Base-by-base conservation (phyloP, 352 stramenopile species). In the Phytophthora crassamura region DNA sequence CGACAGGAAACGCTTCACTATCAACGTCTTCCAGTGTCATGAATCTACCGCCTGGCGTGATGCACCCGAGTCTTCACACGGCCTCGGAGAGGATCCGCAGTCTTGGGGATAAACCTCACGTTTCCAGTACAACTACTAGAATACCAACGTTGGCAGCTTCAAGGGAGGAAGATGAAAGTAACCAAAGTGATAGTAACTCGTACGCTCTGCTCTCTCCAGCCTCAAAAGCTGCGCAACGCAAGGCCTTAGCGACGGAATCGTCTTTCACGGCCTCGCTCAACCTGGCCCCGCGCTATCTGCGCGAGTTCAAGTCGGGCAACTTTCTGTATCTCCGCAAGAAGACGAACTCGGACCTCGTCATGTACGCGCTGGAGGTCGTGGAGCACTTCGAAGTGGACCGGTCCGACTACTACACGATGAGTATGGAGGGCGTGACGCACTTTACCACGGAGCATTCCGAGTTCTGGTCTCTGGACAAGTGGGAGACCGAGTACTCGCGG, bases 371-470 rank as follows among this genome's bases (percentile, higher is more conserved):
- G 14, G 77, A 95, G 66, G 84, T 95, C 7, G 84, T 92, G 16
- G 84, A 93, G 57, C 88, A 95, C 45, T 91, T 84, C 36, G 75
- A 90, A 32, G 84, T 95, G n/a, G 88, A 97, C 54, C 82, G 80
- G 0, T 64, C 59, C 33, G 75, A 97, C 66, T 98, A 98, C 74
- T 98, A 96, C 55, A 98, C 94, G 11, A 91, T 98, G 71, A 97
- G 89, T 55, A 80, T 91, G 54, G 86, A 93, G 43, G 95, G 94
- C 1, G 83, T 98, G 33, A 98, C 94, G 5, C 91, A 97, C 48
- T 98, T 98, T 48, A 95, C 84, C n/a, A 77, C 70, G 7, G 77
- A 88, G 12, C 69, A 92, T 48, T 92, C 84, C 2, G 93, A 98
- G 36, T 98, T 98, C 64, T 98, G 93, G 69, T 64, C 89, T 7